Conservation (phyloP, 108 stramenopile genomes). For the Stephanodiscus minutulus region DNA sequence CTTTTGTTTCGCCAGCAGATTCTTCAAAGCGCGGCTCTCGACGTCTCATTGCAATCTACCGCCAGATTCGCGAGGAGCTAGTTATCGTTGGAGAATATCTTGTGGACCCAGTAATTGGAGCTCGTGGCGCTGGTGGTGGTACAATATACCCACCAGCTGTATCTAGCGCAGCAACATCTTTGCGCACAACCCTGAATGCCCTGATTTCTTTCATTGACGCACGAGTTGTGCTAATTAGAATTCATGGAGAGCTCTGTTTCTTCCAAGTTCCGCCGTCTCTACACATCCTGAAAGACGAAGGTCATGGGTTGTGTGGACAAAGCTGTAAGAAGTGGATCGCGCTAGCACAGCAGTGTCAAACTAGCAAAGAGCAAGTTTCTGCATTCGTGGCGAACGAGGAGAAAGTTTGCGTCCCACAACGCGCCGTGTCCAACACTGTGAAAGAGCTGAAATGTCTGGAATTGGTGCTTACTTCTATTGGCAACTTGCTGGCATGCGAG, state of each 20-base stretch:
- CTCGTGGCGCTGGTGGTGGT: slow-evolving; percentile 1
- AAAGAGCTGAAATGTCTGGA: slow-evolving; percentile 25
- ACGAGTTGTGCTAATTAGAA: slow-evolving; percentile 23
- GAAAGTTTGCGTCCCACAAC: slow-evolving; percentile 3
- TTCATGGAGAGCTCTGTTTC: slow-evolving; percentile 35
- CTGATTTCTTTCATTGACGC: slow-evolving; percentile 45
- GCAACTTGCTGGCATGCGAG: slow-evolving; percentile 27
- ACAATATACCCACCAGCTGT: neutral
- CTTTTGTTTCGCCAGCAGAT: neutral
- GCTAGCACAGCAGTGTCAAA: slow-evolving; percentile 25
- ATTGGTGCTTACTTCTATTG: slow-evolving; percentile 18
- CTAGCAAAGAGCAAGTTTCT: neutral
- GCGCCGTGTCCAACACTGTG: slow-evolving; percentile 13
- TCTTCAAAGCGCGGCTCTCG: slow-evolving; percentile 27
- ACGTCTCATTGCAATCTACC: slow-evolving; percentile 41
- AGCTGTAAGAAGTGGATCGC: slow-evolving; percentile 17
- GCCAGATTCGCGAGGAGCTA: slow-evolving; percentile 33
- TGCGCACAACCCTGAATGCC: slow-evolving; percentile 25
- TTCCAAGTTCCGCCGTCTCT: neutral
- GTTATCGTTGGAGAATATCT: slow-evolving; percentile 47
- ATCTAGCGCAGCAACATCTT: slow-evolving; percentile 27
- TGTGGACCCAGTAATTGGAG: slow-evolving; percentile 40
- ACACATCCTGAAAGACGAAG: neutral
- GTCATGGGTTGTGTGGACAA: neutral
- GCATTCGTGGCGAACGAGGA: neutral